Evolutionary conservation across 2,329 filamentous ascomycete genomes (phyloP), one percentile per base, ranked within the genome.

Genomic region (Simplicillium aogashimaense): DNA sequence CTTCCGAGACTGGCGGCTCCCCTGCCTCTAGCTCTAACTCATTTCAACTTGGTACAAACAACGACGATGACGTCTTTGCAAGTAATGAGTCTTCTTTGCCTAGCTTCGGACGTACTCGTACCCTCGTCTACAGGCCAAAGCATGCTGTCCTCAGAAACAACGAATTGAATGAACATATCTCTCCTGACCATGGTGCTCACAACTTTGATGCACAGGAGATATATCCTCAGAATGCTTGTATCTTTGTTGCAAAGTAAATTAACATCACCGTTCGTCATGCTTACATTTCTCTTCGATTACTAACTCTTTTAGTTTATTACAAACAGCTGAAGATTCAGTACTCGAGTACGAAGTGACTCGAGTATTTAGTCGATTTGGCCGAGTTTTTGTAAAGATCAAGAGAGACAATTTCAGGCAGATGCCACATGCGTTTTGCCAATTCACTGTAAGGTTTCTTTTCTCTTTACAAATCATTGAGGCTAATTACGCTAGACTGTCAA

Each of bases 221-320:
- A 29, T 75, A 73, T 39, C 68, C 74, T 1, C 64, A 74, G 0
- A 67, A 66, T 7, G 71, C 72, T 31, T 81, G 78, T 50, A 66
- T 81, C 29, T 82, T 82, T 49, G 76, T 80, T 30, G 78, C 78
- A 28, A 82, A 82, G 78, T 81, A 66, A 64, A 73, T 64, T 11
- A 18, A 30, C 29, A 37, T 29, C 13, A 13, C 33, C 11, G 8
- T 16, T 20, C 6, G n/a, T 34, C 8, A 34, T 36, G 11, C 33
- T 32, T 15, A 25, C 11, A 6, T 29, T 14, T 6, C 3, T 2
- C 31, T 38, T 5, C 35, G 25, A 8, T 15, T 10, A 39, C 49
- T 51, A 43, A 54, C 37, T 25, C 11, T 11, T 36, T 5, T 29
- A 80, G 77, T 42, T 63, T 81, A 2, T 63, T 72, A 1, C 66